These are phyloP conservation scores for Populus pruinosa DNA, from an alignment of 345 rosid species.

Conservation along the genomic window DNA sequence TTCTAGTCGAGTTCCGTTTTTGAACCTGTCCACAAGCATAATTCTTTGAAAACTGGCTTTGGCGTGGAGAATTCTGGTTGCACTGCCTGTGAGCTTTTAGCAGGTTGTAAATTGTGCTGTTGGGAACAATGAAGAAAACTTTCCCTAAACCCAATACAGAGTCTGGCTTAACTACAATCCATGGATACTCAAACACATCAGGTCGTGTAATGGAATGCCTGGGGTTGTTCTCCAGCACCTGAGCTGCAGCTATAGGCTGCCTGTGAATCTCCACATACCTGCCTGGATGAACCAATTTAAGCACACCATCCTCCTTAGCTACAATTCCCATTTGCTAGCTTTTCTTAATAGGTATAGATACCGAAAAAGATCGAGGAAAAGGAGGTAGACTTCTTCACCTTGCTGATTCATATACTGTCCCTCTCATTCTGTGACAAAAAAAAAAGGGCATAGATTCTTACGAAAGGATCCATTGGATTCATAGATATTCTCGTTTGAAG, in stretches of 20 bases:
- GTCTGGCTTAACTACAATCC: slow-evolving; percentile 45
- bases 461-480: neutral
- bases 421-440: neutral
- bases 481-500: neutral
- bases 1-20: neutral
- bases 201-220: slow-evolving; percentile 52
- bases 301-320: slow-evolving; percentile 8
- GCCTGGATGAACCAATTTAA: slow-evolving; percentile 45
- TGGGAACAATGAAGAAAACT: slow-evolving; percentile 45
- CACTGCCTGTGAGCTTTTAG: slow-evolving; percentile 23
- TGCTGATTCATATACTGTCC: neutral
- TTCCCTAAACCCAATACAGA: slow-evolving; percentile 31
- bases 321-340: neutral
- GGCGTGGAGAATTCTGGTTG: neutral
- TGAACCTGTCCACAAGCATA: neutral
- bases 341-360: neutral
- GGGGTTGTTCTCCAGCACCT: slow-evolving; percentile 41
- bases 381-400: neutral
- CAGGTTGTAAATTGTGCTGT: slow-evolving; percentile 33
- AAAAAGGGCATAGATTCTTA: neutral
- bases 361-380: neutral
- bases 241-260: slow-evolving; percentile 36
- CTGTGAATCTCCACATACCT: slow-evolving; percentile 30
- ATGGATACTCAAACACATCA: slow-evolving; percentile 44
- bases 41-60: slow-evolving; percentile 7